These are phyloP conservation scores for Pseudogymnoascus sp. DNA, from an alignment of 2,329 filamentous ascomycete genomes.

Conservation along the genomic window DNA sequence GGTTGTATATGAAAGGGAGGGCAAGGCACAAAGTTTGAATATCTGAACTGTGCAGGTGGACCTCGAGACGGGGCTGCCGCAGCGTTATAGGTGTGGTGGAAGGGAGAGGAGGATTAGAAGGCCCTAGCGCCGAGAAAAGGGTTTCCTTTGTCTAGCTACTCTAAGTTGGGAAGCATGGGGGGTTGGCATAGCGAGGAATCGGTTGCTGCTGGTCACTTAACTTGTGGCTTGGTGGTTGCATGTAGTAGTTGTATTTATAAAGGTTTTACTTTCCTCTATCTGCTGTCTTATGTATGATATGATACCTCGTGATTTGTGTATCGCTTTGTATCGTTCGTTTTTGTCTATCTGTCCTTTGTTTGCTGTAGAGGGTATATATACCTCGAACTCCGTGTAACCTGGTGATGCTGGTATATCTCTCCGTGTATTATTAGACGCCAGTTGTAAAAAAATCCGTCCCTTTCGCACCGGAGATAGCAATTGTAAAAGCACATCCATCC, in stretches of 20 bases:
- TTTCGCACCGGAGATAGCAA: background rate
- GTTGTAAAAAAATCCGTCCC: background rate
- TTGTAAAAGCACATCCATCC: background rate
- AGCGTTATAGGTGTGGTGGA: background rate
- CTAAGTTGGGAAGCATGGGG: background rate
- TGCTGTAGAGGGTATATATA: background rate
- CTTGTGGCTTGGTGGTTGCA: background rate
- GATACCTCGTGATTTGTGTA: background rate
- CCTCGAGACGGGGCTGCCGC: background rate
- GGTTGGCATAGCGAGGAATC: background rate
- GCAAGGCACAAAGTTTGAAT: background rate
- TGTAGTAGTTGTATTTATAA: conserved; percentile 5
- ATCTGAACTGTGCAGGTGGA: background rate
- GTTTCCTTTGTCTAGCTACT: background rate
- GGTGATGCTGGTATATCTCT: background rate
- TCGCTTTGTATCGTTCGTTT: no score
- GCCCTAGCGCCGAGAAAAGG: background rate
- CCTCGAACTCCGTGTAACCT: background rate
- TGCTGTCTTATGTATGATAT: background rate
- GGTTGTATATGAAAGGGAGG: background rate
- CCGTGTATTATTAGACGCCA: background rate
- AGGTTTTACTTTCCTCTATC: background rate
- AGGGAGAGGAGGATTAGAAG: background rate
- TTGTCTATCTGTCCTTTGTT: background rate
- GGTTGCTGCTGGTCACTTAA: background rate